Evolutionary conservation across 2,329 filamentous ascomycete species (phyloP).

Genomic region (Alternaria arbusti): DNA sequence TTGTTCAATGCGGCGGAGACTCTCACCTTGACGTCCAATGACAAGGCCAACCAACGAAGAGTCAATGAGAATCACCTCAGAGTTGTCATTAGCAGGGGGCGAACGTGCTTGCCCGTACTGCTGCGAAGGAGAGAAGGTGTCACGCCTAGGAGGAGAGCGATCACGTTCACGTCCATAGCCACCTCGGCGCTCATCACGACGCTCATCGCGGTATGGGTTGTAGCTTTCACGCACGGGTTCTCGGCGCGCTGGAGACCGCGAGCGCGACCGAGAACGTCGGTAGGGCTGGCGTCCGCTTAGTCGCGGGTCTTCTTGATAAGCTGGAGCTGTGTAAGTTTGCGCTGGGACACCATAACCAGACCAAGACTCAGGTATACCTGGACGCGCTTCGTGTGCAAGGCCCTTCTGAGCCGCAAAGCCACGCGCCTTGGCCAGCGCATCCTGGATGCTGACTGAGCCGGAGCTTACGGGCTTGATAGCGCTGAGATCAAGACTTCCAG

Average conservation of each 20-base stretch:
- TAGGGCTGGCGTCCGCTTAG: slow-evolving; percentile 61
- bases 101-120: slow-evolving; percentile 63
- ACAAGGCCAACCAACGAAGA: slow-evolving; percentile 87
- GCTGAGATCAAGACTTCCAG: slow-evolving; percentile 80
- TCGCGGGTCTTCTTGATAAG: slow-evolving; percentile 55
- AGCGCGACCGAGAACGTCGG: slow-evolving; percentile 74
- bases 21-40: slow-evolving; percentile 89
- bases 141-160: slow-evolving; percentile 68
- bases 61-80: slow-evolving; percentile 85
- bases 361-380: slow-evolving; percentile 55
- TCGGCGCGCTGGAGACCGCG: slow-evolving; percentile 63
- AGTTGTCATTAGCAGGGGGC: slow-evolving; percentile 70
- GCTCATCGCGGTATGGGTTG: slow-evolving; percentile 86
- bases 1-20: slow-evolving; percentile 80
- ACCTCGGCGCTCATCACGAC: slow-evolving; percentile 68
- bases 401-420: slow-evolving; percentile 82
- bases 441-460: slow-evolving; percentile 81
- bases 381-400: slow-evolving; percentile 58
- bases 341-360: slow-evolving; percentile 31
- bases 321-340: slow-evolving; percentile 44
- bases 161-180: slow-evolving; percentile 75
- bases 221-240: slow-evolving; percentile 76
- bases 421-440: slow-evolving; percentile 84
- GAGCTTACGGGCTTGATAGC: slow-evolving; percentile 79
- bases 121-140: slow-evolving; percentile 66